These are phyloP conservation scores for Gnaphalium uliginosum DNA, from an alignment of 129 eudicot genomes.

Conservation along the genomic window DNA sequence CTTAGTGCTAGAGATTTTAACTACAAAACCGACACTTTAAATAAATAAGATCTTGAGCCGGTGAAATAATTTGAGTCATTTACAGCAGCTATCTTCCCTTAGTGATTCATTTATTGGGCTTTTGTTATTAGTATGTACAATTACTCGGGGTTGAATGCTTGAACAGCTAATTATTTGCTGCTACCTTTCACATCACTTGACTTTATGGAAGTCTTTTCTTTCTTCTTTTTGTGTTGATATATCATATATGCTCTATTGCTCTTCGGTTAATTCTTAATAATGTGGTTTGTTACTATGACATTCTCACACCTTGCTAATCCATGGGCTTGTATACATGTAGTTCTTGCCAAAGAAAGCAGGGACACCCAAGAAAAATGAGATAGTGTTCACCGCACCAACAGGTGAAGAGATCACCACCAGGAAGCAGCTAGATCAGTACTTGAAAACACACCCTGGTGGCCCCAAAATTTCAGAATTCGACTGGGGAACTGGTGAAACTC, in stretches of 20 bases:
- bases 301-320: conserved; percentile 19
- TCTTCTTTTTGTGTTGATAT: neutral
- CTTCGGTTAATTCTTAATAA: neutral
- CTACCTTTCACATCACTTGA: neutral
- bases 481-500: conserved; percentile 85
- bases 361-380: conserved; percentile 66
- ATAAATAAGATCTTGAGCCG: neutral
- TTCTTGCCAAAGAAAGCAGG: conserved; percentile 75
- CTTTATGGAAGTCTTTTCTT: neutral
- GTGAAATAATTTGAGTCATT: neutral
- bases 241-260: neutral
- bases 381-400: conserved; percentile 77
- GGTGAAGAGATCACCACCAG: conserved; percentile 73
- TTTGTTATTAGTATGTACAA: neutral
- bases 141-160: neutral
- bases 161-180: neutral
- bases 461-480: conserved; percentile 66
- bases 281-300: neutral
- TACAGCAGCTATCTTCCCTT: neutral
- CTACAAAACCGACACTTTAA: neutral
- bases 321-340: conserved; percentile 35
- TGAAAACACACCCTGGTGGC: conserved; percentile 82
- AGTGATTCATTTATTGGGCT: neutral
- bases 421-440: conserved; percentile 70
- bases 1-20: neutral